These are phyloP conservation scores for Calonectria hongkongensis DNA, from an alignment of 2,329 filamentous ascomycete species.

Conservation along the genomic window DNA sequence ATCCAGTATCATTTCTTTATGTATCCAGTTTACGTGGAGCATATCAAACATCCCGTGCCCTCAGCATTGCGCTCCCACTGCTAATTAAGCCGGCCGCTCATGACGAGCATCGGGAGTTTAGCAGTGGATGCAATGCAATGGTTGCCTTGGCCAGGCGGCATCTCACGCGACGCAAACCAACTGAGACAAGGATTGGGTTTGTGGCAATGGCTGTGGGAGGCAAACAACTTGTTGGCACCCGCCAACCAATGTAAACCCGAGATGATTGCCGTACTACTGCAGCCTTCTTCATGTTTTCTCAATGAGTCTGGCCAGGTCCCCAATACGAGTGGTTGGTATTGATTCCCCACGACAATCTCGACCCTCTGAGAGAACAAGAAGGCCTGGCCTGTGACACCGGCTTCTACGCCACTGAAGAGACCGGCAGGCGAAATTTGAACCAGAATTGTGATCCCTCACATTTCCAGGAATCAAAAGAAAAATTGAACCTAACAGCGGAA, in stretches of 20 bases:
- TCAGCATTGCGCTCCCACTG: constrained; percentile 14
- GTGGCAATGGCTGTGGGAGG: background rate
- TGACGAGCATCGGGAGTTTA: constrained; percentile 17
- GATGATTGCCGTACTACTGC: background rate
- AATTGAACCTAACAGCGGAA: constrained; percentile 35
- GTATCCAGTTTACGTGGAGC: constrained; percentile 30
- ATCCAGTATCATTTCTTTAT: constrained; percentile 11
- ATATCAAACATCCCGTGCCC: constrained; percentile 13
- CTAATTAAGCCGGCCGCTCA: constrained; percentile 19
- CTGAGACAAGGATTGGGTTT: constrained; percentile 13
- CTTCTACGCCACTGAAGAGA: constrained; percentile 37
- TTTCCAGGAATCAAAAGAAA: constrained; percentile 37
- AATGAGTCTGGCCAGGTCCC: background rate
- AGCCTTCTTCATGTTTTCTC: constrained; percentile 18
- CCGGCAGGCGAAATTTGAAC: constrained; percentile 33
- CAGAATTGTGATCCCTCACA: constrained; percentile 44
- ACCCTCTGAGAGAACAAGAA: constrained; percentile 32
- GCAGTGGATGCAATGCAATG: constrained; percentile 5
- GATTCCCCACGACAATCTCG: constrained; percentile 22
- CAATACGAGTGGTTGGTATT: constrained; percentile 11
- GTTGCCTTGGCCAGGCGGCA: background rate
- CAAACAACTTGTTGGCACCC: constrained; percentile 9
- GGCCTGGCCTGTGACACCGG: constrained; percentile 29
- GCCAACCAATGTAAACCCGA: background rate
- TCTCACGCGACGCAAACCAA: constrained; percentile 28